These are phyloP conservation scores for Hyphochytrium catenoides DNA, from an alignment of 352 stramenopile genomes.

Conservation along the genomic window DNA sequence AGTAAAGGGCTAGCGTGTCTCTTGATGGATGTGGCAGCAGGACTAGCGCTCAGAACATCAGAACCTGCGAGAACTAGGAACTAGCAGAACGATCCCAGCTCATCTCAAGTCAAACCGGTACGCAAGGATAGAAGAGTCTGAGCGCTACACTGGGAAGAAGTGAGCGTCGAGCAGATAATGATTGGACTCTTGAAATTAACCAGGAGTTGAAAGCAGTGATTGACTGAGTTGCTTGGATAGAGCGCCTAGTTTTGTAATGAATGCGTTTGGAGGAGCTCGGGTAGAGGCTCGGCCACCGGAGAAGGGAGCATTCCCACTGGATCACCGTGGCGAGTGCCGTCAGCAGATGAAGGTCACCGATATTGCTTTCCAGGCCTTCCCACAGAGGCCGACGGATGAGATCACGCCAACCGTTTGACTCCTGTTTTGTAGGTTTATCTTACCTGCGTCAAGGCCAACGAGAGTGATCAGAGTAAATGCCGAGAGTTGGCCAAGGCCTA, in stretches of 20 bases:
- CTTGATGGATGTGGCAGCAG: too few species aligned
- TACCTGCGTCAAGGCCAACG: constrained; percentile 45
- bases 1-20: too few species aligned
- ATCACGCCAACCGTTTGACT: neutral
- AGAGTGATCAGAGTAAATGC: constrained; percentile 62
- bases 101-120: too few species aligned
- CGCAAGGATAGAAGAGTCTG: too few species aligned
- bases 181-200: too few species aligned
- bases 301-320: constrained; percentile 67
- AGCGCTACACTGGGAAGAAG: too few species aligned
- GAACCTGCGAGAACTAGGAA: too few species aligned
- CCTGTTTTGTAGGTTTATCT: constrained; percentile 26
- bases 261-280: constrained; percentile 35
- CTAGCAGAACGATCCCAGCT: too few species aligned
- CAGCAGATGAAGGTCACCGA: constrained; percentile 33
- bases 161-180: too few species aligned
- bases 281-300: constrained; percentile 47
- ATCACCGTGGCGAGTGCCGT: constrained; percentile 71
- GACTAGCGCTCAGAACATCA: too few species aligned
- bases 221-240: too few species aligned
- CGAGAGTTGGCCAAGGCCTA: constrained; percentile 63
- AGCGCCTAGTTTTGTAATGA: constrained; percentile 29
- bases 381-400: neutral
- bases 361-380: neutral
- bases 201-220: too few species aligned